Conservation (phyloP, 495 filamentous ascomycete genomes). For the Podospora pseudoanserina region DNA sequence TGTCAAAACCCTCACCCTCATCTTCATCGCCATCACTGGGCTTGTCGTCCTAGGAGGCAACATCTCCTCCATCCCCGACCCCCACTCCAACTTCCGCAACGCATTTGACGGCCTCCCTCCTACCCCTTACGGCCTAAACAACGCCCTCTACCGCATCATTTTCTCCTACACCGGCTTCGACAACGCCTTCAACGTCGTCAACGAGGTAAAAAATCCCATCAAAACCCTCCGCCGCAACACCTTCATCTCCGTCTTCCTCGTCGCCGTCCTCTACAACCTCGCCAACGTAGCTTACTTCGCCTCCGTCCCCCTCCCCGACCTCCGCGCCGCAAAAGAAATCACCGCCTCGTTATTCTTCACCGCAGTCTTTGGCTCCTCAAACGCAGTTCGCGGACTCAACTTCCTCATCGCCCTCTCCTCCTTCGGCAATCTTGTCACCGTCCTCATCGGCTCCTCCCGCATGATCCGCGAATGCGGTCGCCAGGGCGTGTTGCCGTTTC, state of each 20-base stretch:
- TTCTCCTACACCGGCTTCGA: conserved; percentile 61
- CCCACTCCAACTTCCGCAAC: conserved; percentile 55
- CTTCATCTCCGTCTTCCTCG: conserved; percentile 41
- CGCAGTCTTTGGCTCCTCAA: conserved; percentile 53
- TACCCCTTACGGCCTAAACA: conserved; percentile 48
- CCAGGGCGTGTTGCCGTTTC: conserved; percentile 63
- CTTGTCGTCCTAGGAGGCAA: conserved; percentile 59
- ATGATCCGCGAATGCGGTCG: conserved; percentile 59
- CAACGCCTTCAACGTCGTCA: conserved; percentile 63
- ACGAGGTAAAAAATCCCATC: conserved; percentile 63
- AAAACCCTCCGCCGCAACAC: conserved; percentile 53
- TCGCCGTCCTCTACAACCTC: conserved; percentile 55
- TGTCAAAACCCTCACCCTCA: conserved; percentile 54
- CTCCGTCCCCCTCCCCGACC: conserved; percentile 52
- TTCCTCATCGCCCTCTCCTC: conserved; percentile 60
- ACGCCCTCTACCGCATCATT: conserved; percentile 59
- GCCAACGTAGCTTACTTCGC: conserved; percentile 62
- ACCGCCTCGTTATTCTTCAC: conserved; percentile 59
- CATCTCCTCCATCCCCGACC: conserved; percentile 50
- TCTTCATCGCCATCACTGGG: conserved; percentile 58
- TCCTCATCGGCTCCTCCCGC: conserved; percentile 55
- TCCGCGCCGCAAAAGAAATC: conserved; percentile 50
- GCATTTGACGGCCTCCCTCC: conserved; percentile 51
- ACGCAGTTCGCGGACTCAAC: conserved; percentile 52
- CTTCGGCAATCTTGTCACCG: conserved; percentile 61